Base-by-base conservation (phyloP, 345 rosid species). In the Sisymbrium altissimum region DNA sequence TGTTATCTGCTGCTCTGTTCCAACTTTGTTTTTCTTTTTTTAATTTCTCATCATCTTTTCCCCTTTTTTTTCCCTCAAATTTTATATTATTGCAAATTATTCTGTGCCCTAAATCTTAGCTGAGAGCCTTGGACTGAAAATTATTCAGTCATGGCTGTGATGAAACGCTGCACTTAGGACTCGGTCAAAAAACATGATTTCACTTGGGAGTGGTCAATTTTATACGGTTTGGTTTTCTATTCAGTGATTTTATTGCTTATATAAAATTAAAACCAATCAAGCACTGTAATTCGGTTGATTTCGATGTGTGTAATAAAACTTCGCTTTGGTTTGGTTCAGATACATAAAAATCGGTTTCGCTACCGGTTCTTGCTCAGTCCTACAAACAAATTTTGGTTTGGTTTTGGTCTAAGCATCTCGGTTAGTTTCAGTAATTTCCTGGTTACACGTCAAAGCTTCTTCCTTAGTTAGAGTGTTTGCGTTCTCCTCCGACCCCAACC, bases 1-100 rank as follows among this genome's bases (percentile, higher is more conserved):
- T 76, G 54, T 54, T 64, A 21, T 70, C 60, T 55, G 23, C 59
- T 70, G 15, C 46, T 70, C 80, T 70, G 75, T 77, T 70, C 49
- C 53, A 64, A 46, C 71, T 70, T 65, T 68, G 65, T 44, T 25
- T 61, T 23, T 19, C 3, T 3, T 52, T 4, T 46, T 53, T 3
- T 13, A 53, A 54, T 60, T 66, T 64, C n/a, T 36, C 39, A 7
- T 69, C 36, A 4, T 55, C 59, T 45, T 45, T 36, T 14, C 45
- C n/a, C 45, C n/a, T 5, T 36, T 19, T 38, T 27, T 40, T 21
- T 11, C 0, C 33, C 15, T 19, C 57, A 6, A 33, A 40, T 50
- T 4, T 48, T 29, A 50, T 48, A 39, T 27, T 4, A 48, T 40
- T 58, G 43, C 54, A 44, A 44, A 19, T 29, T 18, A 32, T 48